Percentiles rank a stretch among this genome's conserved stretches.
Evolutionary conservation across 495 filamentous ascomycete species (phyloP).

Genomic region (Trichoderma erinaceum): DNA sequence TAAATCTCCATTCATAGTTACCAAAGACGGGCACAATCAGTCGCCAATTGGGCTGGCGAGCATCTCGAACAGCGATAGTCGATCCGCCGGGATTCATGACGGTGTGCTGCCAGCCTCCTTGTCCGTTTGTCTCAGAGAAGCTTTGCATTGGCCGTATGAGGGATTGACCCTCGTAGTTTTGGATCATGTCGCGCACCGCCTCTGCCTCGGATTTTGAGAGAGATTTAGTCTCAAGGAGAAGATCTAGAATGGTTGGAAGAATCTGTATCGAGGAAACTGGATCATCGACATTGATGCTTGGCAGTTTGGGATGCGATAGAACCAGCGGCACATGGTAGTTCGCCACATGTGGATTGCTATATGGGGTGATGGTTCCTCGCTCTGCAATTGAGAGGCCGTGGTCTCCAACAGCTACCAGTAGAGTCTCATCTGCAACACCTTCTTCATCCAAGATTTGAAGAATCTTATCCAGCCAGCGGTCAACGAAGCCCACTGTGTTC

Average conservation of each 20-base stretch:
- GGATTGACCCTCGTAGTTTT: conserved; percentile 43
- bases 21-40: conserved; percentile 37
- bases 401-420: conserved; percentile 45
- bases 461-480: conserved; percentile 39
- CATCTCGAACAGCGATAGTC: conserved; percentile 34
- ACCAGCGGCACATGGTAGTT: conserved; percentile 47
- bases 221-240: conserved; percentile 41
- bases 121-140: conserved; percentile 25
- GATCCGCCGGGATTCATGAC: conserved; percentile 44
- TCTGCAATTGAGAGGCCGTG: conserved; percentile 43
- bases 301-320: conserved; percentile 41
- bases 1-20: conserved; percentile 35
- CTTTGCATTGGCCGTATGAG: conserved; percentile 31
- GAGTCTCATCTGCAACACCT: conserved; percentile 43
- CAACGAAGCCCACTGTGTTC: conserved; percentile 38
- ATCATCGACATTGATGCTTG: conserved; percentile 36
- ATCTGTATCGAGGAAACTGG: conserved; percentile 42
- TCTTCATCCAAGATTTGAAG: conserved; percentile 40
- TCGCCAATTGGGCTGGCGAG: conserved; percentile 30
- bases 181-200: conserved; percentile 33
- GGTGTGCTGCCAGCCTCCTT: conserved; percentile 38
- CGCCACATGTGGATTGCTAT: conserved; percentile 44
- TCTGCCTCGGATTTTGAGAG: conserved; percentile 28
- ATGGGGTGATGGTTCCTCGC: conserved; percentile 39
- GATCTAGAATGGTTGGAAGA: conserved; percentile 45